A percentile compares a stretch with the other conserved stretches of the same genome.
phyloP scores from a whole-genome alignment of 2,329 filamentous ascomycete genomes.

The Mollisia scopiformis region DNA sequence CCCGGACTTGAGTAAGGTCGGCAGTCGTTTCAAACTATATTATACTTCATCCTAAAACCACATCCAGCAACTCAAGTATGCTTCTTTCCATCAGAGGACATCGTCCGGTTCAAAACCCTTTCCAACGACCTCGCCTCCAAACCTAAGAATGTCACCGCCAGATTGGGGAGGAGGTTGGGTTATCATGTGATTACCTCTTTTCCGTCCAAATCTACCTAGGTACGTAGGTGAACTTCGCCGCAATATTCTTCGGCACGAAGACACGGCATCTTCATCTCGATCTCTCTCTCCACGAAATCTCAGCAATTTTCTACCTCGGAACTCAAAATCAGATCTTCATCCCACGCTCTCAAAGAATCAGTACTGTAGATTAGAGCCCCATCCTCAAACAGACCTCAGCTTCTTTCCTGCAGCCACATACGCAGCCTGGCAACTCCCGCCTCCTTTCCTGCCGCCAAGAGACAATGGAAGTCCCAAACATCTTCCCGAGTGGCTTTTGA shows the following conservation, averaged over 20 bases:
- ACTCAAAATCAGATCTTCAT: background rate
- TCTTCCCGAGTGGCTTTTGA: background rate
- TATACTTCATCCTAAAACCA: too few relatives aligned
- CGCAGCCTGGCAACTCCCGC: background rate
- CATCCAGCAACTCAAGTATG: background rate
- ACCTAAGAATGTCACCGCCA: background rate
- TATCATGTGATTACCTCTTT: background rate
- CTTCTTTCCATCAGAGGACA: too few relatives aligned
- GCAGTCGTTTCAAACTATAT: too few relatives aligned
- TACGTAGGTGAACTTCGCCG: too few relatives aligned
- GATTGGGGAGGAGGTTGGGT: background rate
- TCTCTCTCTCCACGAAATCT: background rate
- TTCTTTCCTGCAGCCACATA: background rate
- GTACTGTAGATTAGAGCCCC: background rate
- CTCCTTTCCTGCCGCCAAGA: background rate
- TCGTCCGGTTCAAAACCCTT: too few relatives aligned
- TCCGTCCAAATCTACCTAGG: background rate
- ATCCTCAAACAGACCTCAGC: background rate
- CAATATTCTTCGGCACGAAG: background rate
- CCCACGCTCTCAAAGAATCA: background rate
- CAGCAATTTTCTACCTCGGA: background rate
- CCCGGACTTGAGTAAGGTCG: too few relatives aligned
- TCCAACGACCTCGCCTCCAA: too few relatives aligned
- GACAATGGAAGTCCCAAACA: background rate
- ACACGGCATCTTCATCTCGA: background rate